phyloP scores from a whole-genome alignment of 2,329 filamentous ascomycete species.

The Thielaviopsis euricoi region DNA sequence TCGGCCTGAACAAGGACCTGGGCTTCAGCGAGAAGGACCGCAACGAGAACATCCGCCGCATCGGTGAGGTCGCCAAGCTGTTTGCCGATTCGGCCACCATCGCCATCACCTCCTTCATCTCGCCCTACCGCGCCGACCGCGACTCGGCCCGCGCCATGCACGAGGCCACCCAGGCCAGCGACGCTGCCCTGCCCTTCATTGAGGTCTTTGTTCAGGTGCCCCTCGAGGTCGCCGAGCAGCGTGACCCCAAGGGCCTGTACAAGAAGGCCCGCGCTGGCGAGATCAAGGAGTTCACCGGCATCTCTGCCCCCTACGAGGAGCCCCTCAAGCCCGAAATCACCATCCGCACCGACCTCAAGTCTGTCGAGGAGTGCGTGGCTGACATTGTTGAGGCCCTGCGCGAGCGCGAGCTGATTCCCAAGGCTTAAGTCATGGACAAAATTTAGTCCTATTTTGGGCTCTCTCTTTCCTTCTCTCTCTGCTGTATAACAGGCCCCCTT shows the following conservation, averaged over 20 bases:
- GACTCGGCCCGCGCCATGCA: conserved; percentile 70
- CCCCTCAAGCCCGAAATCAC: conserved; percentile 74
- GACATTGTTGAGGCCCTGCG: conserved; percentile 71
- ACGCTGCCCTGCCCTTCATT: conserved; percentile 68
- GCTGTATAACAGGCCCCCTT: no score
- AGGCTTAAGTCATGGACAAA: conserved; percentile 1
- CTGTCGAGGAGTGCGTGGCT: conserved; percentile 74
- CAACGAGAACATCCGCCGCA: conserved; percentile 94
- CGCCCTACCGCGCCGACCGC: conserved; percentile 78
- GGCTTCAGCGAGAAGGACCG: conserved; percentile 86
- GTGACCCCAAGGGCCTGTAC: conserved; percentile 94
- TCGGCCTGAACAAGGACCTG: conserved; percentile 94
- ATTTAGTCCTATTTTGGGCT: no score
- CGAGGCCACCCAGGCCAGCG: conserved; percentile 33
- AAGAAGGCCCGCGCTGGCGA: conserved; percentile 88
- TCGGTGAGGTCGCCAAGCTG: conserved; percentile 90
- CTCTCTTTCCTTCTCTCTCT: neutral
- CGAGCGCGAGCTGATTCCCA: conserved; percentile 34
- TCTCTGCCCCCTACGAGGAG: conserved; percentile 87
- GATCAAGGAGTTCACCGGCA: conserved; percentile 95
- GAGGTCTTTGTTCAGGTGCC: conserved; percentile 90
- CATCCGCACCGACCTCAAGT: conserved; percentile 65
- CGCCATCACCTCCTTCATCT: conserved; percentile 93
- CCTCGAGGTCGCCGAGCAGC: conserved; percentile 79
- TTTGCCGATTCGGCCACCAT: conserved; percentile 83